These are phyloP conservation scores for Candida endomychidarum DNA, from an alignment of 805 yeast species.

Conservation along the genomic window DNA sequence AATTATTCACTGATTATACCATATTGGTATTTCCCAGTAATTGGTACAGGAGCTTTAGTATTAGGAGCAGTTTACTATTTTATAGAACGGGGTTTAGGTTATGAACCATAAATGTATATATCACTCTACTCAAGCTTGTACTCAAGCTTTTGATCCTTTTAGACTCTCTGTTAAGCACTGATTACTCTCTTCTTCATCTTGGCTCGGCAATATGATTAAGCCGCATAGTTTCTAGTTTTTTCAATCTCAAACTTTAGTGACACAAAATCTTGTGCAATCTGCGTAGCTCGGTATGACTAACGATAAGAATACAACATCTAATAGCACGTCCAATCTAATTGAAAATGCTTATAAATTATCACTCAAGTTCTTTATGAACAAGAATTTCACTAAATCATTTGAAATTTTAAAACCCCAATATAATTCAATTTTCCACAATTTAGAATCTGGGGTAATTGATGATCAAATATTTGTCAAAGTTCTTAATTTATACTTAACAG, in stretches of 20 bases:
- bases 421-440: constrained; percentile 20
- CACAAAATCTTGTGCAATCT: no score
- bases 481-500: constrained; percentile 34
- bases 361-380: constrained; percentile 39
- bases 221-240: not conserved
- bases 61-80: constrained; percentile 38
- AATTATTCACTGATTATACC: constrained; percentile 38
- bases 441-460: constrained; percentile 22
- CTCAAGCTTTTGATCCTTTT: no score
- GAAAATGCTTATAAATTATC: constrained; percentile 30
- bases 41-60: constrained; percentile 47
- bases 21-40: constrained; percentile 57
- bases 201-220: no score
- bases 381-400: constrained; percentile 34
- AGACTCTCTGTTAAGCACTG: no score
- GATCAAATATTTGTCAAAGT: constrained; percentile 35
- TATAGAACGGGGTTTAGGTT: constrained; percentile 4
- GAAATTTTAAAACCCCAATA: constrained; percentile 25
- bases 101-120: no score
- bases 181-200: no score
- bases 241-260: not conserved
- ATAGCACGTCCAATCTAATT: constrained; percentile 10
- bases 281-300: constrained; percentile 6
- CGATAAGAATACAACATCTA: constrained; percentile 6
- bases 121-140: not conserved